Base-by-base conservation (phyloP, 345 rosid genomes). In the Moricandia moricandioides region DNA sequence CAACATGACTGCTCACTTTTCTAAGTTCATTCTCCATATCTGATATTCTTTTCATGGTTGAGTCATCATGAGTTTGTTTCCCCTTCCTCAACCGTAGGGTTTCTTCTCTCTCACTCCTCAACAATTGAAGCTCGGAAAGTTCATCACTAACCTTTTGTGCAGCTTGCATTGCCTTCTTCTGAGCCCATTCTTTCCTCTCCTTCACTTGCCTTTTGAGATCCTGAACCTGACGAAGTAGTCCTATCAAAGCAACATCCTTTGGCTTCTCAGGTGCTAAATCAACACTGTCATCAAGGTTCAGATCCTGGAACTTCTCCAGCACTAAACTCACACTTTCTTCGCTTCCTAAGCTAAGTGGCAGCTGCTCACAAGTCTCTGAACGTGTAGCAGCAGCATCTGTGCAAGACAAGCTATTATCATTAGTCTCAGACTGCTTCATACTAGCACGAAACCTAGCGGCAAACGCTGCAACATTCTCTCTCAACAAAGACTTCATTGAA, bases 91-190 rank as follows among this genome's bases (percentile, higher is more conserved):
- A 72, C 75, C 85, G 75, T 73, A 90, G 91, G n/a, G 80, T 90
- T 66, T 92, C 97, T 66, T 90, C 97, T 82, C 87, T 90, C 78
- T 86, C 97, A 84, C 84, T 86, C 75, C 96, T 88, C 87, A 95
- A 80, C 67, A 79, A 67, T 76, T 95, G 88, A 69, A 91, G 91
- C 83, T 95, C 97, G 1, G 88, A 76, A 57, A 95, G 80, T 72
- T 92, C 99, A 82, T 84, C 81, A 58, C 92, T 88, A 31, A 90
- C 89, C 85, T 83, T 95, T 77, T 86, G 85, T 1, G 97, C 99
- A 75, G 97, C 99, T 86, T 95, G 99, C 90, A 90, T 85, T 24
- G 97, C 99, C 88, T 92, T 95, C 84, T 90, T 88, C 54, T 88
- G 97, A 37, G 97, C 96, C 99, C 99, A 95, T 13, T 92, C 97